Conservation (phyloP, 129 eudicot genomes). For the Kitagawia praeruptora region DNA sequence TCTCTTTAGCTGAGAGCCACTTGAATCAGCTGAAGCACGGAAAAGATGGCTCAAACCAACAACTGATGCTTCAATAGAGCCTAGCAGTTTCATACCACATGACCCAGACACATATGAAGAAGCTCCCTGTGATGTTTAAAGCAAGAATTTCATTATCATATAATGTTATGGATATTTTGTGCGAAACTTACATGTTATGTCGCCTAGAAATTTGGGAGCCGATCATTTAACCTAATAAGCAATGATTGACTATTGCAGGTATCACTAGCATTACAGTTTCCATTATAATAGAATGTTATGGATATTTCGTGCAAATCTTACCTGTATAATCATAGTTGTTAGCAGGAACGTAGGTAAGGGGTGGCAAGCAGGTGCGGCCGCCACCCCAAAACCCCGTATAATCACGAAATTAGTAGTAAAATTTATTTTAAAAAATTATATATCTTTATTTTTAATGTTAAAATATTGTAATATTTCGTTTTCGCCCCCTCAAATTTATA, state of each 20-base stretch:
- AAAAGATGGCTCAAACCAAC: conserved; percentile 76
- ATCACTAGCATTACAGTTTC: background rate
- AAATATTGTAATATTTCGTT: too few species aligned
- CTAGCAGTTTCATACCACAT: conserved; percentile 34
- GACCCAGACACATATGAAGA: conserved; percentile 22
- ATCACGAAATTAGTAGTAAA: too few species aligned
- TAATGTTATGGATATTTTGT: too few species aligned
- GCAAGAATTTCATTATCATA: background rate
- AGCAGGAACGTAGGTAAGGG: too few species aligned
- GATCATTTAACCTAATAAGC: background rate
- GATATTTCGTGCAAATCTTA: background rate
- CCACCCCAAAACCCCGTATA: too few species aligned
- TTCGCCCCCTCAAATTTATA: too few species aligned
- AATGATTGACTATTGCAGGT: background rate
- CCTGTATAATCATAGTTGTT: too few species aligned
- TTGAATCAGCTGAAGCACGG: conserved; percentile 57
- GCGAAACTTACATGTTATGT: too few species aligned
- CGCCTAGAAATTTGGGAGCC: too few species aligned
- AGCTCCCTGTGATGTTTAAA: conserved; percentile 35
- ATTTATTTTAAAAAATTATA: too few species aligned
- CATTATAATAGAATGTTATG: background rate
- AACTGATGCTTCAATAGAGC: conserved; percentile 76
- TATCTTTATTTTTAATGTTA: too few species aligned
- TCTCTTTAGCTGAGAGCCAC: conserved; percentile 65
- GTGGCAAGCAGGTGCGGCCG: too few species aligned